phyloP scores from a whole-genome alignment of 257 asterid species.

The Lycium ferocissimum region DNA sequence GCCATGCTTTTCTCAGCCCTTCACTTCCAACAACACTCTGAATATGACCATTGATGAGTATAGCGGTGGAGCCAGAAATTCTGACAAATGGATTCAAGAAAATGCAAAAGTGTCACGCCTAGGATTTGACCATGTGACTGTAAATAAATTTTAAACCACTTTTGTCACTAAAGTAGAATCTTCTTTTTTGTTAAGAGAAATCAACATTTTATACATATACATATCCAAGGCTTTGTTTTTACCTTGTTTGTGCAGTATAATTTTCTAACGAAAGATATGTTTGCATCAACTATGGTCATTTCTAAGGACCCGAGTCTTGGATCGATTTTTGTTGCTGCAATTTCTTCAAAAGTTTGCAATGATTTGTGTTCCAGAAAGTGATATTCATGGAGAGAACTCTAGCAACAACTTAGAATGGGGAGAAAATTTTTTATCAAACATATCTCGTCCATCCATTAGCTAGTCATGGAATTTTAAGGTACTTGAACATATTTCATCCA shows the following conservation, averaged over 20 bases:
- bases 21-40: neutral
- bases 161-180: neutral
- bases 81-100: neutral
- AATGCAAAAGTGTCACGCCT: neutral
- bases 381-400: neutral
- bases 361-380: neutral
- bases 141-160: neutral
- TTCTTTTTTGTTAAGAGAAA: neutral
- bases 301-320: neutral
- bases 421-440: neutral
- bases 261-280: neutral
- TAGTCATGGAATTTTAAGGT: neutral
- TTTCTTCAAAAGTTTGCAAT: neutral
- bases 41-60: no score
- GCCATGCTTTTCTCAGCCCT: neutral
- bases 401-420: neutral
- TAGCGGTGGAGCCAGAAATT: neutral
- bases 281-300: neutral
- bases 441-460: no score
- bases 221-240: neutral
- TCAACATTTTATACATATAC: no score
- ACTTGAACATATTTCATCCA: neutral
- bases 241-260: neutral
- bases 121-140: neutral
- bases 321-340: neutral